Percentiles rank a stretch among this genome's conserved stretches.
phyloP scores from a whole-genome alignment of 768 basidiomycete species.

The Inosperma sp. region DNA sequence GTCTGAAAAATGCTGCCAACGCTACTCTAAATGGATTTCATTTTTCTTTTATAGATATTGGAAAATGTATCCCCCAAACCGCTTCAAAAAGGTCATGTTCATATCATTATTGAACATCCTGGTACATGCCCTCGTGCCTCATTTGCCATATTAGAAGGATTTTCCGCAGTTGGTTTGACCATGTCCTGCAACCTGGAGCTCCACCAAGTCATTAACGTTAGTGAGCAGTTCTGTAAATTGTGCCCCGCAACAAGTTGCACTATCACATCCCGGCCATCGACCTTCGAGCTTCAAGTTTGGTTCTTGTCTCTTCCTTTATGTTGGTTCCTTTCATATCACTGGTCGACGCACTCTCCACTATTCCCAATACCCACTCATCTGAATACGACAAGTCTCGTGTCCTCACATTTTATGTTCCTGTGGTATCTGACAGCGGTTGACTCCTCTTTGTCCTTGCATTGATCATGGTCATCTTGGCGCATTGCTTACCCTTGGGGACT shows the following conservation, averaged over 20 bases:
- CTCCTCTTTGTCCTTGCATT: too few species aligned
- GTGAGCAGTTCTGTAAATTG: neutral
- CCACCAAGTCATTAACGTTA: neutral
- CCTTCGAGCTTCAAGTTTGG: too few species aligned
- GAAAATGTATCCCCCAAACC: neutral
- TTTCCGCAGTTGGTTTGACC: neutral
- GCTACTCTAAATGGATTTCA: neutral
- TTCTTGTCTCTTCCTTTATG: too few species aligned
- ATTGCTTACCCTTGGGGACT: too few species aligned
- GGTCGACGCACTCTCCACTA: too few species aligned
- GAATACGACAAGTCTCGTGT: too few species aligned
- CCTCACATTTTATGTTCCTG: too few species aligned
- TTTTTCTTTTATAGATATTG: neutral
- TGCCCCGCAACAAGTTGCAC: neutral
- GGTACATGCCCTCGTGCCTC: neutral
- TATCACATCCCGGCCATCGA: too few species aligned
- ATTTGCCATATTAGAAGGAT: constrained; percentile 2
- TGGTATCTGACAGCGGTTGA: too few species aligned
- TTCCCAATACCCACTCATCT: too few species aligned
- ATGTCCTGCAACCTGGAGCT: neutral
- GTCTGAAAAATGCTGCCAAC: neutral
- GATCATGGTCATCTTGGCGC: too few species aligned
- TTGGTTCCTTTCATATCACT: too few species aligned
- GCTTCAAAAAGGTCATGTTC: neutral
- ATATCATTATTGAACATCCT: neutral